These are phyloP conservation scores for Mucor irregularis DNA, from an alignment of 371 early-diverging fungal genomes.

Conservation along the genomic window DNA sequence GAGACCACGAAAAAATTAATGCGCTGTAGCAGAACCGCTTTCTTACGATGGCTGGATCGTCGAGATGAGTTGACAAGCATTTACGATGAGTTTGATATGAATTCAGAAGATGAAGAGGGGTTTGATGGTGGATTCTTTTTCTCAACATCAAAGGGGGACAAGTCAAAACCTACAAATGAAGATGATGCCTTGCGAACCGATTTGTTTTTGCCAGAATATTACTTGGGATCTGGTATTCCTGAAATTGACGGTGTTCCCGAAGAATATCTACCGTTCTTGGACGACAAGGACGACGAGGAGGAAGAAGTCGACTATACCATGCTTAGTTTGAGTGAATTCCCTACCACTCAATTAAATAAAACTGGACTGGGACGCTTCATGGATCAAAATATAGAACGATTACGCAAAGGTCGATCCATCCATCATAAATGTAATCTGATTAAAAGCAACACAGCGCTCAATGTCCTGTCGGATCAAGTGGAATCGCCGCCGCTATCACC, in stretches of 20 bases:
- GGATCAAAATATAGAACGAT: slow-evolving; percentile 60
- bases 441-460: slow-evolving; percentile 51
- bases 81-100: slow-evolving; percentile 43
- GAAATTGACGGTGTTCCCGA: slow-evolving; percentile 26
- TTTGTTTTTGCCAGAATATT: slow-evolving; percentile 58
- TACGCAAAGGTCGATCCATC: slow-evolving; percentile 64
- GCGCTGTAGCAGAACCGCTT: slow-evolving; percentile 22
- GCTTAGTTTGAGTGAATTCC: slow-evolving; percentile 51
- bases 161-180: slow-evolving; percentile 37
- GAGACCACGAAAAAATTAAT: slow-evolving; percentile 27
- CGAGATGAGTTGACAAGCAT: slow-evolving; percentile 22
- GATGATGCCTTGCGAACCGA: slow-evolving; percentile 37
- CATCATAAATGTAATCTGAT: slow-evolving; percentile 71
- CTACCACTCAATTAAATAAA: slow-evolving; percentile 51
- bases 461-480: too few species aligned
- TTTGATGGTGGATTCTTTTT: slow-evolving; percentile 50
- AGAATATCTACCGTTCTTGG: slow-evolving; percentile 3
- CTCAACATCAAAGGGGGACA: slow-evolving; percentile 24
- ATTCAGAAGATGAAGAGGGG: slow-evolving; percentile 47
- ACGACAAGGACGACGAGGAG: slow-evolving; percentile 10
- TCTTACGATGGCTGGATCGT: slow-evolving; percentile 28
- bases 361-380: slow-evolving; percentile 54
- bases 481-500: neutral
- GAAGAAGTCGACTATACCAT: neutral
- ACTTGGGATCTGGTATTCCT: slow-evolving; percentile 43